Evolutionary conservation across 116 monocot genomes (phyloP).

Genomic region (Trichopus zeylanicus): DNA sequence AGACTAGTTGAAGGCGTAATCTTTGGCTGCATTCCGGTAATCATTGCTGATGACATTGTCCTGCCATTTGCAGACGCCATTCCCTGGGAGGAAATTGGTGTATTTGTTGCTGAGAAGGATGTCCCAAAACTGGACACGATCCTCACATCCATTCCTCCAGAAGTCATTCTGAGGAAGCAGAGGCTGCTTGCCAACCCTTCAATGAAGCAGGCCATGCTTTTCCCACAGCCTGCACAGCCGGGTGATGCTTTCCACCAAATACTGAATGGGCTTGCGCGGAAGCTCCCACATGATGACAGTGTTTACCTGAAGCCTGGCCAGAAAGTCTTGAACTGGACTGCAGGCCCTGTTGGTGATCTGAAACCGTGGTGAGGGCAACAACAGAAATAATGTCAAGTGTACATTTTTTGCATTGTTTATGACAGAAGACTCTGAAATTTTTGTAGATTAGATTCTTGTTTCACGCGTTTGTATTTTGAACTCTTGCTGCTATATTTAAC

Average conservation of each 20-base stretch:
- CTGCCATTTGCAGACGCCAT: constrained; percentile 92
- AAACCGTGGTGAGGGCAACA: constrained; percentile 68
- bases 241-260: constrained; percentile 97
- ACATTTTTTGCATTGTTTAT: too few species aligned
- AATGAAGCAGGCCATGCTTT: constrained; percentile 98
- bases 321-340: constrained; percentile 78
- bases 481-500: too few species aligned
- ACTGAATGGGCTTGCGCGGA: constrained; percentile 83
- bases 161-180: constrained; percentile 81
- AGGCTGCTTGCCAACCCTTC: constrained; percentile 88
- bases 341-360: constrained; percentile 68
- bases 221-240: constrained; percentile 83
- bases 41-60: too few species aligned
- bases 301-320: constrained; percentile 47
- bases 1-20: too few species aligned
- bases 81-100: constrained; percentile 99
- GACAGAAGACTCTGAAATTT: too few species aligned
- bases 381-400: too few species aligned
- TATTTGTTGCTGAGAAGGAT: constrained; percentile 84
- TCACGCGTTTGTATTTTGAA: too few species aligned
- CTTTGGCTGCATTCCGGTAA: too few species aligned
- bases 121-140: constrained; percentile 87
- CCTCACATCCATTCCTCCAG: constrained; percentile 67
- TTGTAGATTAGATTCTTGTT: too few species aligned
- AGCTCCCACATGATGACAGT: constrained; percentile 58